These are phyloP conservation scores for Penicillium chermesinum DNA, from an alignment of 495 filamentous ascomycete species.

Conservation along the genomic window DNA sequence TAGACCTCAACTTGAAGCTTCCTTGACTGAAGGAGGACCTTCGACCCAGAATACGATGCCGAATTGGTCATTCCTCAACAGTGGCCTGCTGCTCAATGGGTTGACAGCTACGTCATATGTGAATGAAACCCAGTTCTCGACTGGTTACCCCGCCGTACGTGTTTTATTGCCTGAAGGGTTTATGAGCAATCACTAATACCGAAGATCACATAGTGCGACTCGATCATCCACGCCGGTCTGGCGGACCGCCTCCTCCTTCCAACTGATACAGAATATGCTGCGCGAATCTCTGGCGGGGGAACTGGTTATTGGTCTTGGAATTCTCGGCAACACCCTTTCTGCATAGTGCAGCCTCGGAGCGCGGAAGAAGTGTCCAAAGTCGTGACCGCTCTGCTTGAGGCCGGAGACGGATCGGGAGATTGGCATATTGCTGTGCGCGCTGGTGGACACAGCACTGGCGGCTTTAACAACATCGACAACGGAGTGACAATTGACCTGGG, in stretches of 20 bases:
- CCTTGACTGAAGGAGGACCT: background rate
- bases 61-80: background rate
- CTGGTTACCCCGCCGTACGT: background rate
- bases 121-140: background rate
- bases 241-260: background rate
- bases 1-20: too few relatives aligned
- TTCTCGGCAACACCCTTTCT: slow-evolving; percentile 30
- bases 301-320: slow-evolving; percentile 27
- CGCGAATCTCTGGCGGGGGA: background rate
- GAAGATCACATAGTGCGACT: slow-evolving; percentile 1
- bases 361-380: slow-evolving; percentile 32
- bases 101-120: background rate
- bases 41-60: too few relatives aligned
- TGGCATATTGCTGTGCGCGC: slow-evolving; percentile 45
- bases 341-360: slow-evolving; percentile 29
- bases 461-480: slow-evolving; percentile 33
- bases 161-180: too few relatives aligned
- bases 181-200: background rate
- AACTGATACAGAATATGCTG: background rate
- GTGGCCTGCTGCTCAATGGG: background rate
- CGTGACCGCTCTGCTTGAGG: slow-evolving; percentile 21
- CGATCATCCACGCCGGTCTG: background rate
- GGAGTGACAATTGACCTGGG: slow-evolving; percentile 51
- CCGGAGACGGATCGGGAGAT: slow-evolving; percentile 10
- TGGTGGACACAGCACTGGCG: slow-evolving; percentile 42